phyloP scores from a whole-genome alignment of 2,329 filamentous ascomycete species.

The Raffaelea arxii region DNA sequence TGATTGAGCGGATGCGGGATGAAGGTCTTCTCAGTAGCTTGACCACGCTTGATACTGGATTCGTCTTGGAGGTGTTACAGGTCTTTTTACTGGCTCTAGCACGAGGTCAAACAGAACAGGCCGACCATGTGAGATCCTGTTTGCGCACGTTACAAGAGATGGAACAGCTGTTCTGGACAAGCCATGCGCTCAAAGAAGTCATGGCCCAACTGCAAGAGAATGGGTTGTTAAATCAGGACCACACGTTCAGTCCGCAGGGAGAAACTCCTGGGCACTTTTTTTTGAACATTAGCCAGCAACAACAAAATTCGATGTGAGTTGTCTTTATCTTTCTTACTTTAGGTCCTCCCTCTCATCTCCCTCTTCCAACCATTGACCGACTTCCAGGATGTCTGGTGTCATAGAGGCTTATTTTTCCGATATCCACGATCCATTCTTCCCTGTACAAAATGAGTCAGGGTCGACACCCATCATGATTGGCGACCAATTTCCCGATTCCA shows the following conservation, averaged over 20 bases:
- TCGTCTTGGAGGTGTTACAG: conserved; percentile 16
- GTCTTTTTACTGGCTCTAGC: conserved; percentile 16
- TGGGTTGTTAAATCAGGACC: conserved; percentile 13
- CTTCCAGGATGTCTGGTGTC: conserved; percentile 8
- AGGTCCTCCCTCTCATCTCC: not conserved
- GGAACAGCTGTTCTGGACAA: conserved; percentile 18
- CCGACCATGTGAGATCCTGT: conserved; percentile 11
- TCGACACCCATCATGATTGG: conserved; percentile 6
- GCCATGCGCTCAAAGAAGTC: conserved; percentile 15
- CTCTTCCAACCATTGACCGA: not conserved
- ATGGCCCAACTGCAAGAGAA: conserved; percentile 17
- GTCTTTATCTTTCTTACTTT: not conserved
- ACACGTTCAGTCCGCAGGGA: conserved; percentile 12
- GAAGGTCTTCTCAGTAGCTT: conserved; percentile 15
- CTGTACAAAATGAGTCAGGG: conserved; percentile 5
- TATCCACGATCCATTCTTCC: conserved; percentile 12
- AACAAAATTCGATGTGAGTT: conserved; percentile 4
- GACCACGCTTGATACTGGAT: conserved; percentile 14
- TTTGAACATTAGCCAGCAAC: conserved; percentile 12
- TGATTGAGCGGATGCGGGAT: conserved; percentile 14
- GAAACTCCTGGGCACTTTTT: conserved; percentile 12
- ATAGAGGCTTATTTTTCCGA: conserved; percentile 15
- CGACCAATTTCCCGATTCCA: conserved; percentile 7
- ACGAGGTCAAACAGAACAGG: not conserved
- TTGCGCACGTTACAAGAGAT: conserved; percentile 16